Evolutionary conservation across 1,139 yeast genomes (phyloP).

Genomic region (Pichia sp.): DNA sequence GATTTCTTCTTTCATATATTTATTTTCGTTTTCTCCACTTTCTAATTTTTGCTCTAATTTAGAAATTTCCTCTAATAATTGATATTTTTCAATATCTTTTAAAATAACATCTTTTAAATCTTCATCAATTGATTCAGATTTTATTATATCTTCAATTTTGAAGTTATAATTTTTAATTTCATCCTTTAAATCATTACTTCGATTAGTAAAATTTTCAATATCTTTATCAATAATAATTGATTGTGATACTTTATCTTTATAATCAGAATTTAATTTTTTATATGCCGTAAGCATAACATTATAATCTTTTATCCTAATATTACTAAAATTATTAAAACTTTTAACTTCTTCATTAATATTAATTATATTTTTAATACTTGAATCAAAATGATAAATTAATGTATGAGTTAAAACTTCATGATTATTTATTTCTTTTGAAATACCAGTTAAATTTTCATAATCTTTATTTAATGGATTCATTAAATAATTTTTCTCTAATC

Average conservation of each 20-base stretch:
- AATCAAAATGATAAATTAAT: constrained; percentile 38
- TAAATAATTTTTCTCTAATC: constrained; percentile 63
- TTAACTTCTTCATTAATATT: constrained; percentile 29
- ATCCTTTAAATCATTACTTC: constrained; percentile 24
- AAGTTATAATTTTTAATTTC: constrained; percentile 21
- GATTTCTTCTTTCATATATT: constrained; percentile 62
- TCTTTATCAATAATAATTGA: constrained; percentile 15
- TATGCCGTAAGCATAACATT: constrained; percentile 18
- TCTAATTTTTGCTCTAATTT: constrained; percentile 36
- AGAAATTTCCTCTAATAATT: constrained; percentile 37
- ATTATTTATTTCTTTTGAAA: constrained; percentile 35
- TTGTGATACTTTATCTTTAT: constrained; percentile 28
- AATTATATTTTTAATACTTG: constrained; percentile 25
- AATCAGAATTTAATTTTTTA: constrained; percentile 21
- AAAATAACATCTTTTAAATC: constrained; percentile 27
- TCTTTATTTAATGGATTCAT: constrained; percentile 57
- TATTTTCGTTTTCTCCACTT: constrained; percentile 45
- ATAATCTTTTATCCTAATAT: constrained; percentile 26
- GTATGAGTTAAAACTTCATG: constrained; percentile 41
- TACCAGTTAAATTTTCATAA: constrained; percentile 53
- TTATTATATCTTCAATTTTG: neutral
- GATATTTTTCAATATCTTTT: constrained; percentile 31
- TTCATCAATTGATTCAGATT: neutral
- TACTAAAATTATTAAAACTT: constrained; percentile 29
- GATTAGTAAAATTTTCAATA: constrained; percentile 15